Evolutionary conservation across 164 flowering plant species (phyloP).

Genomic region (Magnolia officinalis): DNA sequence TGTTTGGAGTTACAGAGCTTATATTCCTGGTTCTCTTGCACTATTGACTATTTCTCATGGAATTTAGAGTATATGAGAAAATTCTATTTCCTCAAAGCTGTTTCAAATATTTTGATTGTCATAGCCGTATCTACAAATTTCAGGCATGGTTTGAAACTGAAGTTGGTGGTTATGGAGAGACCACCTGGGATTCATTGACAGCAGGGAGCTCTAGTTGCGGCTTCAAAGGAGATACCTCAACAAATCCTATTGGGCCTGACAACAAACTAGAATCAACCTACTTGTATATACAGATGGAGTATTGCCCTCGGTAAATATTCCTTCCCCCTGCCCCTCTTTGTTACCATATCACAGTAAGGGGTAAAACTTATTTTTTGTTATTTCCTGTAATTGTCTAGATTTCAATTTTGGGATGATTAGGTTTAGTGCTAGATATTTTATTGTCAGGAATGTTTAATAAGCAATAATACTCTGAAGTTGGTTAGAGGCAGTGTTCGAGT

Average conservation of each 20-base stretch:
- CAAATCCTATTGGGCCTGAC: slow-evolving; percentile 46
- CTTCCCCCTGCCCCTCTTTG: not conserved
- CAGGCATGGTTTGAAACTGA: slow-evolving; percentile 99
- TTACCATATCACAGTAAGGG: not conserved
- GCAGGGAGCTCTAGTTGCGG: slow-evolving; percentile 56
- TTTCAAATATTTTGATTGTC: not conserved
- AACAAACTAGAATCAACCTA: slow-evolving; percentile 69
- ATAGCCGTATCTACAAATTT: not conserved
- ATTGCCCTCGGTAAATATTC: slow-evolving; percentile 70
- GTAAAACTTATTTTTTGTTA: not conserved
- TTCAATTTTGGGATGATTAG: not conserved
- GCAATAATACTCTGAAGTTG: not conserved
- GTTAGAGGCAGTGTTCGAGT: not conserved
- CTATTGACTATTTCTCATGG: not conserved
- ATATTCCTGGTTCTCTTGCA: not conserved
- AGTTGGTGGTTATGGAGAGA: slow-evolving; percentile 47
- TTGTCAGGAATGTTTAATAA: not conserved
- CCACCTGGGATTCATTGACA: slow-evolving; percentile 54
- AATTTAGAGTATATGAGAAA: not conserved
- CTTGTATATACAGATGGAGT: slow-evolving; percentile 97
- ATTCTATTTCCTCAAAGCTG: not conserved
- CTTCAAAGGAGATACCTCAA: slow-evolving; percentile 38
- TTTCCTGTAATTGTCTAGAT: not conserved
- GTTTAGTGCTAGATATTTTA: not conserved
- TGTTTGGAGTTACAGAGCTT: not conserved